Conservation (phyloP, 352 stramenopile genomes). For the Globisporangium spinosum region DNA sequence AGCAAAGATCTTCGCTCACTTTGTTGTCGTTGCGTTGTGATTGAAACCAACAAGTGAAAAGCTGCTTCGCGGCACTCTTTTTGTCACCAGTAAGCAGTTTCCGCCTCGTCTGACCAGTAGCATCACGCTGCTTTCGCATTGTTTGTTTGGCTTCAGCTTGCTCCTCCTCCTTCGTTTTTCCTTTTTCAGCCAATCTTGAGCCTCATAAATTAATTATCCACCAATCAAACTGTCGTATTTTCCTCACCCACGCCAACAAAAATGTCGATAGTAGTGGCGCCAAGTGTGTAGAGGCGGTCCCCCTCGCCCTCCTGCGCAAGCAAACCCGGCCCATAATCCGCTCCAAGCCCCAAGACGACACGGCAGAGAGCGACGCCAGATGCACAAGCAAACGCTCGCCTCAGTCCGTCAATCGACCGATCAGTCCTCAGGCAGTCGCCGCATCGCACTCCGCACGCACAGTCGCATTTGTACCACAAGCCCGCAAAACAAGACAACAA, state of each 20-base stretch:
- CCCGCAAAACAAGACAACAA: not conserved
- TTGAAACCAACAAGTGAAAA: not conserved
- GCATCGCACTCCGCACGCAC: not conserved
- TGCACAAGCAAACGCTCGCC: not conserved
- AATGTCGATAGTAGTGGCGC: not conserved
- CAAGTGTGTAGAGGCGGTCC: conserved; percentile 1
- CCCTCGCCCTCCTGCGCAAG: not conserved
- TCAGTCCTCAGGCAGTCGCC: not conserved
- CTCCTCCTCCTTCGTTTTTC: not conserved
- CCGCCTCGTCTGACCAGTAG: conserved; percentile 1
- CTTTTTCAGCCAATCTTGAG: conserved; percentile 7
- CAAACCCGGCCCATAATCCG: not conserved
- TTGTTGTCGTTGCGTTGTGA: not conserved
- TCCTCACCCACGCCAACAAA: not conserved
- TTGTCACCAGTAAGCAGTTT: not conserved
- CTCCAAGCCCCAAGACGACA: not conserved
- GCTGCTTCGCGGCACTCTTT: not conserved
- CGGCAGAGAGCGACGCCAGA: conserved; percentile 1
- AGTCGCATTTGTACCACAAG: conserved; percentile 1
- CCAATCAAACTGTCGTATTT: conserved; percentile 2
- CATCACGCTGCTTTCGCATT: not conserved
- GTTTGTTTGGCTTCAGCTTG: not conserved
- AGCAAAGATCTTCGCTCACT: not conserved
- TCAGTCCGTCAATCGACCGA: not conserved
- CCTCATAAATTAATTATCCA: not conserved